These are phyloP conservation scores for Sporothrix brunneoviolacea DNA, from an alignment of 2,329 filamentous ascomycete species.

Conservation along the genomic window DNA sequence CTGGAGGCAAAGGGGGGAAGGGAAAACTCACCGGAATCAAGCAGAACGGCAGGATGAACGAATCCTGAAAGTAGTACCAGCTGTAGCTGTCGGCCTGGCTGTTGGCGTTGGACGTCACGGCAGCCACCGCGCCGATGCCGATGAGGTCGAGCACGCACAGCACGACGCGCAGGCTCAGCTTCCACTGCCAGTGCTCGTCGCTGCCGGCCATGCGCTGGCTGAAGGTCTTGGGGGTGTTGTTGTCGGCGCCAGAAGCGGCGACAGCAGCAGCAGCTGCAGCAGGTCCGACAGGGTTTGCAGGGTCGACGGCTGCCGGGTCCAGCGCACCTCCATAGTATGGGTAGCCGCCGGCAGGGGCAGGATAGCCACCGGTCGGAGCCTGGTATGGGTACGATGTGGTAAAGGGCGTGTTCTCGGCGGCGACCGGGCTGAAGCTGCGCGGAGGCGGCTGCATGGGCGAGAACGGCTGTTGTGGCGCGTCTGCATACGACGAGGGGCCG, in stretches of 20 bases:
- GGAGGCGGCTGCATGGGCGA: neutral
- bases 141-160: slow-evolving; percentile 10
- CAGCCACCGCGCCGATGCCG: slow-evolving; percentile 3
- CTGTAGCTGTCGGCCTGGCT: neutral
- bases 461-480: neutral
- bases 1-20: neutral
- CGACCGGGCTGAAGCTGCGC: slow-evolving; percentile 5
- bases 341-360: neutral
- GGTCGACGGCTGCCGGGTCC: neutral
- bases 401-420: slow-evolving; percentile 5
- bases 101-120: neutral
- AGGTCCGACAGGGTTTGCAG: neutral
- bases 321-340: neutral
- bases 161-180: slow-evolving; percentile 9
- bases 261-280: neutral
- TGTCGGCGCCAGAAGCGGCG: neutral
- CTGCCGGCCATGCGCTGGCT: slow-evolving; percentile 8
- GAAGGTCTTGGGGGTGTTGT: slow-evolving; percentile 5
- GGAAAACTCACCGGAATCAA: neutral
- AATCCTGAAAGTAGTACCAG: neutral
- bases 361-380: neutral
- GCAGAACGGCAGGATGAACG: neutral
- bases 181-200: slow-evolving; percentile 12
- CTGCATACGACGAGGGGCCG: neutral
- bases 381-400: slow-evolving; percentile 2